Conservation (phyloP, 2,329 filamentous ascomycete species). For the Ceratocystiopsis sp. region DNA sequence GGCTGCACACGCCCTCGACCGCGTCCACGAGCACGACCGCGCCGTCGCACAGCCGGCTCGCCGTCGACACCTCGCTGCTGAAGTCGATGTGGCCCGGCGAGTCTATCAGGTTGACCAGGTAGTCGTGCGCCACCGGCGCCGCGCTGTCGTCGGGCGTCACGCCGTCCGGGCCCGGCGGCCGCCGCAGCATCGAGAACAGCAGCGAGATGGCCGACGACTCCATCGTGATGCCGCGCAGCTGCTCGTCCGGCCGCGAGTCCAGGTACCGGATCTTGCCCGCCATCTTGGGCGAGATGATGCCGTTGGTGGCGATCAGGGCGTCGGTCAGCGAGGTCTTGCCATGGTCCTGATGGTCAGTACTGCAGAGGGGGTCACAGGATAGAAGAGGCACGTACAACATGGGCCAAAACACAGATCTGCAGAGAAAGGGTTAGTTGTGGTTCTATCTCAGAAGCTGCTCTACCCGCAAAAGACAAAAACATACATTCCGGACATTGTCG, state of each 20-base stretch:
- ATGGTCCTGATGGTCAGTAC: slow-evolving; percentile 42
- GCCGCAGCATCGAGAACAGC: slow-evolving; percentile 80
- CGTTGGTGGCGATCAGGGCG: slow-evolving; percentile 91
- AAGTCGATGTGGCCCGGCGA: slow-evolving; percentile 98
- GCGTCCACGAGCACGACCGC: slow-evolving; percentile 90
- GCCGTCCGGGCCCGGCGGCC: slow-evolving; percentile 15
- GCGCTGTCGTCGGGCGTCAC: slow-evolving; percentile 40
- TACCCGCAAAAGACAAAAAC: too few relatives aligned
- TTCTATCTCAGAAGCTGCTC: background rate
- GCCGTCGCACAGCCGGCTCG: slow-evolving; percentile 84
- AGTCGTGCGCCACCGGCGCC: slow-evolving; percentile 61
- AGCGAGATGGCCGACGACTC: slow-evolving; percentile 96
- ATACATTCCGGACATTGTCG: slow-evolving; percentile 81
- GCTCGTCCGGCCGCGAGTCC: slow-evolving; percentile 90
- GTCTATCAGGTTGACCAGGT: slow-evolving; percentile 93
- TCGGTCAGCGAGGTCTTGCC: slow-evolving; percentile 96
- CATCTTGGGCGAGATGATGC: slow-evolving; percentile 95
- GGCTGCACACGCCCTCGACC: slow-evolving; percentile 94
- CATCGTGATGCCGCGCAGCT: slow-evolving; percentile 97
- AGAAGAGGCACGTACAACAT: slow-evolving; percentile 35
- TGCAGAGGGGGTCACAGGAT: background rate
- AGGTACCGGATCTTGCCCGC: slow-evolving; percentile 97
- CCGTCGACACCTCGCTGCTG: slow-evolving; percentile 93
- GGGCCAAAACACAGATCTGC: slow-evolving; percentile 80
- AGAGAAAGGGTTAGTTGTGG: too few relatives aligned